A percentile compares a stretch with the other conserved stretches of the same genome.
phyloP scores from a whole-genome alignment of 768 basidiomycete genomes.

The Leucocoprinus leucothites region DNA sequence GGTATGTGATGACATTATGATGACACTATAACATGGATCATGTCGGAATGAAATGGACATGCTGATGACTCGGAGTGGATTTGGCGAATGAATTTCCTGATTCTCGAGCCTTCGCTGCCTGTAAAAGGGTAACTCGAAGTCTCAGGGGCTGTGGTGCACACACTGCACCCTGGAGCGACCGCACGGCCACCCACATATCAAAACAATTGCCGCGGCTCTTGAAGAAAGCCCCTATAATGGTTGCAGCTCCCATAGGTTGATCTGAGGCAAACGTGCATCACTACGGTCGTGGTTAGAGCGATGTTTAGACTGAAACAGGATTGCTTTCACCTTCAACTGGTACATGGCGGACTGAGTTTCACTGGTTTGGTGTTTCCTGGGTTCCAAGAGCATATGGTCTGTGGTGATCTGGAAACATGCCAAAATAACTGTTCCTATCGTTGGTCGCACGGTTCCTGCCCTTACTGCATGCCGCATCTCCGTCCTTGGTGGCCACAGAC shows the following conservation, averaged over 20 bases:
- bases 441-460: conserved; percentile 1
- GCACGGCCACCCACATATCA: conserved; percentile 1
- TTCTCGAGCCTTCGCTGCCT: not conserved
- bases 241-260: not conserved
- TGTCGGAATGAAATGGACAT: conserved; percentile 1
- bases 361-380: not conserved
- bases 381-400: not conserved
- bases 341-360: not conserved
- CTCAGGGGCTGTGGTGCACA: not conserved
- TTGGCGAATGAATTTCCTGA: not conserved
- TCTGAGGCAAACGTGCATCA: conserved; percentile 1
- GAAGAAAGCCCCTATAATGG: no score
- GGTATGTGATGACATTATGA: not conserved
- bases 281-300: not conserved
- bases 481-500: not conserved
- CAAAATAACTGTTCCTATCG: conserved; percentile 6
- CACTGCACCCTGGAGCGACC: not conserved
- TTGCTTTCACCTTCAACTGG: not conserved
- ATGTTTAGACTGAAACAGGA: not conserved
- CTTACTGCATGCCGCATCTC: not conserved
- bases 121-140: not conserved
- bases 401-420: conserved; percentile 3
- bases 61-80: not conserved
- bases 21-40: conserved; percentile 3
- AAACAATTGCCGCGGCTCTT: not conserved